phyloP scores from a whole-genome alignment of 495 filamentous ascomycete species.

The Barbatosphaeria neglecta region DNA sequence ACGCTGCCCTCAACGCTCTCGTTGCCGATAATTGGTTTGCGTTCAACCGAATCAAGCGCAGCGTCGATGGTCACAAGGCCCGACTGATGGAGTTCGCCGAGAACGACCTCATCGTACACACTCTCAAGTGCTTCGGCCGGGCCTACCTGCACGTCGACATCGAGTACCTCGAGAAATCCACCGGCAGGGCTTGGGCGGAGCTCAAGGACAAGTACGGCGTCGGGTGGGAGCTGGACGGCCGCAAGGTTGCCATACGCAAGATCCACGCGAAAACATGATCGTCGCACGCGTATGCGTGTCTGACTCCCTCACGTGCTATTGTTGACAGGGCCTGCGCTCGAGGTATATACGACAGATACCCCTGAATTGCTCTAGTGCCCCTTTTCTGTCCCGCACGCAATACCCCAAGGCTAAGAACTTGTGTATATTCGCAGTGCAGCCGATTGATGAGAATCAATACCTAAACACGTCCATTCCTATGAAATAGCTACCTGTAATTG shows the following conservation, averaged over 20 bases:
- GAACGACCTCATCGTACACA: conserved; percentile 52
- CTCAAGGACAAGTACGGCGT: conserved; percentile 54
- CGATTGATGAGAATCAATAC: too few species aligned
- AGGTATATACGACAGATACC: too few species aligned
- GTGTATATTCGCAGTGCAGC: too few species aligned
- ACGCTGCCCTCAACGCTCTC: conserved; percentile 56
- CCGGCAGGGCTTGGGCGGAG: conserved; percentile 53
- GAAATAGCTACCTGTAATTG: too few species aligned
- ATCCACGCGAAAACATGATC: conserved; percentile 21
- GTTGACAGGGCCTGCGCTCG: too few species aligned
- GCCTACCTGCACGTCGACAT: conserved; percentile 65
- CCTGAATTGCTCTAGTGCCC: too few species aligned
- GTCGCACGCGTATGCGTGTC: too few species aligned
- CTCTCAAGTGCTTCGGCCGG: conserved; percentile 73
- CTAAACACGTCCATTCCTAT: too few species aligned
- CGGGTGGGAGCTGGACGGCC: conserved; percentile 65
- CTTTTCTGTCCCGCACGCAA: too few species aligned
- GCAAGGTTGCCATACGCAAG: conserved; percentile 59
- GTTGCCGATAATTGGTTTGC: conserved; percentile 69
- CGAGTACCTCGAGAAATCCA: conserved; percentile 51
- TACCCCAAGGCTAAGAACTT: too few species aligned
- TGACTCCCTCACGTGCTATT: not conserved
- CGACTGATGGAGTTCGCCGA: conserved; percentile 73
- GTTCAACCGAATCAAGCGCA: conserved; percentile 60
- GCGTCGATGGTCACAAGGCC: conserved; percentile 64